A percentile compares a stretch with the other conserved stretches of the same genome.
phyloP scores from a whole-genome alignment of 257 asterid species.

The Cynanchum wilfordii region DNA sequence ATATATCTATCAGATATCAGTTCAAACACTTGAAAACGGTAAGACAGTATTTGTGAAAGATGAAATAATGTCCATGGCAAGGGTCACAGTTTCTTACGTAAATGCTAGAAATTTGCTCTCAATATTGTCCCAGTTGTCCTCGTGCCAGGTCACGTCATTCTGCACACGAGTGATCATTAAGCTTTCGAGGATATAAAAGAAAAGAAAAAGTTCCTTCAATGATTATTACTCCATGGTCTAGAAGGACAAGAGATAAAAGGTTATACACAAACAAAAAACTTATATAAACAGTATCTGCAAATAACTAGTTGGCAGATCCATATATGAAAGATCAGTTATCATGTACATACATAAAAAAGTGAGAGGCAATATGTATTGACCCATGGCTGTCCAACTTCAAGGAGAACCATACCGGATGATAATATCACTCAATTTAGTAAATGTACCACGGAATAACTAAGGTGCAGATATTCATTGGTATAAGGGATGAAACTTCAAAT shows the following conservation, averaged over 20 bases:
- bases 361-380: neutral
- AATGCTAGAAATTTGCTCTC: slow-evolving; percentile 96
- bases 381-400: neutral
- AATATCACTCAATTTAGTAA: neutral
- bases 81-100: slow-evolving; percentile 50
- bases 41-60: neutral
- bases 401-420: neutral
- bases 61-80: neutral
- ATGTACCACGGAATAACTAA: neutral
- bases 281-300: neutral
- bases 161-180: slow-evolving; percentile 30
- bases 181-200: neutral
- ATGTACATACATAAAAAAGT: neutral
- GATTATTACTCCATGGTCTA: neutral
- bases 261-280: neutral
- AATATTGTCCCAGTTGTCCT: slow-evolving; percentile 74
- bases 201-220: neutral
- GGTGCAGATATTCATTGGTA: neutral
- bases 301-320: neutral
- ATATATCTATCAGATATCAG: neutral
- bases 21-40: neutral
- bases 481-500: neutral
- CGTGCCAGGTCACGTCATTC: slow-evolving; percentile 95
- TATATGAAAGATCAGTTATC: neutral
- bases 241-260: neutral